These are phyloP conservation scores for Porphyra umbilicalis DNA, from an alignment of 31 red algal species.

Conservation along the genomic window DNA sequence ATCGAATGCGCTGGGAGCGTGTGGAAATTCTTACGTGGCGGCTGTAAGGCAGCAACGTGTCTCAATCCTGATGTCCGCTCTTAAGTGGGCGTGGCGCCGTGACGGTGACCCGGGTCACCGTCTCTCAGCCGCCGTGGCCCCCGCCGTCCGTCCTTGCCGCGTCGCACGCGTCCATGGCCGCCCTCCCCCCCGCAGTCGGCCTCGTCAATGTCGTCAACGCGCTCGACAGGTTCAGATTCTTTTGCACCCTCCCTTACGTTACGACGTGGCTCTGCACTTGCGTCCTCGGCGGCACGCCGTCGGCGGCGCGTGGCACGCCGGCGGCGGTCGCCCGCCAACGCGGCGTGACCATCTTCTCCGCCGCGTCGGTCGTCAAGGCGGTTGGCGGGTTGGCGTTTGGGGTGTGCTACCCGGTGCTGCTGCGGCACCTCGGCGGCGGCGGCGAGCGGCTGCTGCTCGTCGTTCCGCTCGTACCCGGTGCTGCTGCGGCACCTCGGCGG, in stretches of 20 bases:
- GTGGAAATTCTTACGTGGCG: too few relatives aligned
- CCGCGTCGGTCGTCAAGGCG: conserved; percentile 47
- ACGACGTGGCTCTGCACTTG: conserved; percentile 47
- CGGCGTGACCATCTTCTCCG: conserved; percentile 50
- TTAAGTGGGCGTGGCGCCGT: too few relatives aligned
- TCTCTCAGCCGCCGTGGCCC: background rate
- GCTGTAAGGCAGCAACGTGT: too few relatives aligned
- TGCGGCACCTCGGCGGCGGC: conserved; percentile 27
- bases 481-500: too few relatives aligned
- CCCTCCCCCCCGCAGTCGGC: conserved; percentile 35
- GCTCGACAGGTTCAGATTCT: conserved; percentile 58
- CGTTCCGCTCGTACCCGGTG: too few relatives aligned
- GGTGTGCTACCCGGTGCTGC: conserved; percentile 37
- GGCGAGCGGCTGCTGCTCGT: conserved; percentile 52
- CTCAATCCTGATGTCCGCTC: too few relatives aligned
- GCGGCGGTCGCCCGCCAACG: conserved; percentile 26
- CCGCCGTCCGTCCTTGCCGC: background rate
- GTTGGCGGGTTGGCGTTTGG: conserved; percentile 29
- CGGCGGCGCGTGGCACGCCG: conserved; percentile 22
- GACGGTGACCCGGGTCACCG: background rate
- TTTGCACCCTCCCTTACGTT: conserved; percentile 46
- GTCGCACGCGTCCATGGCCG: background rate
- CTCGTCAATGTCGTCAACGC: conserved; percentile 41
- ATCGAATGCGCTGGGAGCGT: too few relatives aligned
- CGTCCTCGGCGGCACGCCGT: conserved; percentile 43